Base-by-base conservation (phyloP, 139 green algal genomes). In the Chlorella sp. region DNA sequence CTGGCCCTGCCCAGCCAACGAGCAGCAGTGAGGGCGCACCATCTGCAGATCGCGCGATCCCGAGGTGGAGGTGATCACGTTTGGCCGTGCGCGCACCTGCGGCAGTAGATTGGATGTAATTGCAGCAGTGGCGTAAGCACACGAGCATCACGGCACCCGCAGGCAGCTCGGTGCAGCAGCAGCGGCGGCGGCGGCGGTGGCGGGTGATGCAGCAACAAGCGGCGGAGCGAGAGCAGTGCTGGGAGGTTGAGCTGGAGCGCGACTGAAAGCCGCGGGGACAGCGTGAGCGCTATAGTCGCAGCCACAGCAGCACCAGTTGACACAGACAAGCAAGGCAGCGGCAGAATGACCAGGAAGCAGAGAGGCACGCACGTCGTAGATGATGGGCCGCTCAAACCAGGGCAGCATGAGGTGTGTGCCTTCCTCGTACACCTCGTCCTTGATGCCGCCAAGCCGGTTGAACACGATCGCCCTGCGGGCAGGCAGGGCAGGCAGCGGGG, bases 381-480 rank as follows among this genome's bases (percentile, higher is more conserved):
- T 97, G 86, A 98, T 95, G 34, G 98, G 96, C 12, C 96, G 92
- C 75, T 99, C 97, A 65, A 99, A 96, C 96, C 97, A 99, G 12
- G 98, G 98, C 20, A 99, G 87, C 93, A 99, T 98, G 69, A 99
- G 72, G 89, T 99, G 98, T 28, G 96, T 99, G 15, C 98, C 97
- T 88, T 99, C 98, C 41, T 85, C 57, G 64, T 99, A 99, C 32
- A 99, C 94, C 83, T 86, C 89, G 1, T 99, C 95, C 89, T 98
- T 99, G 85, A 99, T 94, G 34, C 97, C 98, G 13, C 92, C 57
- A 0, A 99, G 25, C 4, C 98, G 88, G 88, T 99, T 99, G 93
- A 99, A 99, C 9, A 99, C 95, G 72, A 99, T 98, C 12, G 95
- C 98, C 25, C 98, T 90, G 85, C 44, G 32, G 7, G 11, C 4